These are phyloP conservation scores for Candida glucosophila DNA, from an alignment of 1,139 yeast species.

Conservation along the genomic window DNA sequence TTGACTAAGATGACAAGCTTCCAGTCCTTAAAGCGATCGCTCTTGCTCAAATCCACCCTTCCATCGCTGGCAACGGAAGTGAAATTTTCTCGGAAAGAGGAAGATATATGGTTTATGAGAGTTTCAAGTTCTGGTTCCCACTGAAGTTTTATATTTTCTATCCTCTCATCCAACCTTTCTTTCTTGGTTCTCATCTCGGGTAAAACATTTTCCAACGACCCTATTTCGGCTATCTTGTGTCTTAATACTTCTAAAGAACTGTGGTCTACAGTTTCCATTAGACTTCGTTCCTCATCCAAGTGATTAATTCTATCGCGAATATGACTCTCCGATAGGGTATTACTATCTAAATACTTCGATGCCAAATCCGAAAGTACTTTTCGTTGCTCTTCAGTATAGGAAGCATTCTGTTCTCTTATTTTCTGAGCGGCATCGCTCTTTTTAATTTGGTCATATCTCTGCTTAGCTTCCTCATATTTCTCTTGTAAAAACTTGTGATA, in stretches of 20 bases:
- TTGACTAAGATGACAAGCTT: constrained; percentile 78
- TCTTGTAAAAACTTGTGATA: constrained; percentile 19
- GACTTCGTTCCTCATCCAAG: constrained; percentile 31
- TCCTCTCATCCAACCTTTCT: constrained; percentile 20
- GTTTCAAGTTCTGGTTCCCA: constrained; percentile 57
- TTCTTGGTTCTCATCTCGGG: constrained; percentile 25
- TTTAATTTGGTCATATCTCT: constrained; percentile 32
- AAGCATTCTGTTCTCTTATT: constrained; percentile 30
- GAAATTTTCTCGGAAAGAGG: constrained; percentile 59
- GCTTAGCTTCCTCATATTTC: constrained; percentile 31
- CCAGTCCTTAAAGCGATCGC: constrained; percentile 65
- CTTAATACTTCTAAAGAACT: constrained; percentile 27
- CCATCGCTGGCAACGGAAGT: constrained; percentile 80
- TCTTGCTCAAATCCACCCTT: constrained; percentile 51
- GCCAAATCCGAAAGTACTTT: constrained; percentile 35
- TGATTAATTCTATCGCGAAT: constrained; percentile 23
- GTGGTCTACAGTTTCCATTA: constrained; percentile 31
- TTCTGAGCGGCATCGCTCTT: constrained; percentile 36
- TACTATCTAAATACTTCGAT: constrained; percentile 31
- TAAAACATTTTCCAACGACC: constrained; percentile 17
- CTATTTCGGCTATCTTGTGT: constrained; percentile 23
- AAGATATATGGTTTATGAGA: constrained; percentile 47
- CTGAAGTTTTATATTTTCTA: constrained; percentile 25
- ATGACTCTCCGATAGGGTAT: constrained; percentile 29
- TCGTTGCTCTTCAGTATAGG: constrained; percentile 36